These are phyloP conservation scores for Nitzschia sp. DNA, from an alignment of 108 stramenopile species.

Conservation along the genomic window DNA sequence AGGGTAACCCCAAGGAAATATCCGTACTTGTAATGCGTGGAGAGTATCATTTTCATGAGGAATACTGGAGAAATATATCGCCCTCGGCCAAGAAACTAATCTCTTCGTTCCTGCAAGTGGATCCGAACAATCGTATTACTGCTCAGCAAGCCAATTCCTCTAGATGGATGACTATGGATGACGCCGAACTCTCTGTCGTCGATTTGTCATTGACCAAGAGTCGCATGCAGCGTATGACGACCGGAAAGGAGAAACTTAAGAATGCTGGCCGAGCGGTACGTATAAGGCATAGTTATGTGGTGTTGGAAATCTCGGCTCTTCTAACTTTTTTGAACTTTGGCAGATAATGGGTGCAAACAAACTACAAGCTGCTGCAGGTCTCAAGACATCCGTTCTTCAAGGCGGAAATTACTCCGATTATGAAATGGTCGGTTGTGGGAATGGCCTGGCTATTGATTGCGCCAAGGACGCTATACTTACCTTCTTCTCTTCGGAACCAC, in stretches of 20 bases:
- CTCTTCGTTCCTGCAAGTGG: conserved; percentile 37
- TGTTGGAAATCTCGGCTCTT: background rate
- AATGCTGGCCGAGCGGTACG: conserved; percentile 5
- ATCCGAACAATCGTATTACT: conserved; percentile 48
- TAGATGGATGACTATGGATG: conserved; percentile 39
- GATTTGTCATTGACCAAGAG: conserved; percentile 42
- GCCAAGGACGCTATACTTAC: too few relatives aligned
- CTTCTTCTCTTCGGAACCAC: background rate
- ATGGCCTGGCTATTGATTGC: background rate
- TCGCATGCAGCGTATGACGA: conserved; percentile 12
- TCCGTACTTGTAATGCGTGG: conserved; percentile 58
- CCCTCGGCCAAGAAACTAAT: conserved; percentile 58
- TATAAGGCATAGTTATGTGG: background rate
- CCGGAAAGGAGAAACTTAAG: conserved; percentile 4
- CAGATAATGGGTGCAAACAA: conserved; percentile 18
- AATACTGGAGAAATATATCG: conserved; percentile 45
- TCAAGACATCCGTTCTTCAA: background rate
- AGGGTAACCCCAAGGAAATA: conserved; percentile 46
- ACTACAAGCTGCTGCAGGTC: conserved; percentile 8
- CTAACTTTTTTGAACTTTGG: background rate
- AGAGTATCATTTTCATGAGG: conserved; percentile 65
- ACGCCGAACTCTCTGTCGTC: conserved; percentile 25
- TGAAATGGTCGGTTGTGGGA: background rate
- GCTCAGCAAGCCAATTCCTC: conserved; percentile 48
- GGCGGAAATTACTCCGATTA: background rate